Conservation (phyloP, 495 filamentous ascomycete genomes). For the Penicillium riverlandense region DNA sequence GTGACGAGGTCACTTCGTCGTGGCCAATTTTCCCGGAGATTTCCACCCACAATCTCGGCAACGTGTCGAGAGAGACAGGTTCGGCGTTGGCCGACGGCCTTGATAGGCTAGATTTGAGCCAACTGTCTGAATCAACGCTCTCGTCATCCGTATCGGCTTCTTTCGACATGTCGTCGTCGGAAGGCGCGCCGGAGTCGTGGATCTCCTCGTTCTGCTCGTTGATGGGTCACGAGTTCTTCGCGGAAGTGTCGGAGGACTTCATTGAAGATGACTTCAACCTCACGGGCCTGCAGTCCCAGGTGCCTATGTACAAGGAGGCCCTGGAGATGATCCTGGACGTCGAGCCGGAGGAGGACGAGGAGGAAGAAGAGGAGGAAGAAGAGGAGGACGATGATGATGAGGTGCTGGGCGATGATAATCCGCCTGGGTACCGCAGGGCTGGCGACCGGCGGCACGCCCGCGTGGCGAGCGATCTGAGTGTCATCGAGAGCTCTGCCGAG, state of each 20-base stretch:
- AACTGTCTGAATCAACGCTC: constrained; percentile 43
- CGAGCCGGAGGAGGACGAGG: constrained; percentile 87
- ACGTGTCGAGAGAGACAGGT: constrained; percentile 46
- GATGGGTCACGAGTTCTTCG: constrained; percentile 96
- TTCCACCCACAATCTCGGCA: constrained; percentile 31
- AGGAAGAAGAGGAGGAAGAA: constrained; percentile 67
- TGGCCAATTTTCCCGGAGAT: constrained; percentile 6
- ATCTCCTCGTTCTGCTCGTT: constrained; percentile 94
- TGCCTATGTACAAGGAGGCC: constrained; percentile 98
- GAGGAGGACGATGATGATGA: constrained; percentile 77
- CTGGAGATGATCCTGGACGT: constrained; percentile 97
- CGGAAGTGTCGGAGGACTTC: constrained; percentile 96
- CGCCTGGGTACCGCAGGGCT: constrained; percentile 48
- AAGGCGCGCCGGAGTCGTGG: constrained; percentile 87
- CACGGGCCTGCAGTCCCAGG: constrained; percentile 88
- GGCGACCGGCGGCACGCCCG: constrained; percentile 73
- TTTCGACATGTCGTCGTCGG: constrained; percentile 61
- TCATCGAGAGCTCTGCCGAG: constrained; percentile 95
- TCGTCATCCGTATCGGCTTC: constrained; percentile 41
- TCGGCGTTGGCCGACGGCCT: constrained; percentile 47
- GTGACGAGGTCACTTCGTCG: constrained; percentile 21
- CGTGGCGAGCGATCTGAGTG: constrained; percentile 82
- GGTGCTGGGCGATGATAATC: constrained; percentile 59
- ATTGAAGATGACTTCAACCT: constrained; percentile 99
- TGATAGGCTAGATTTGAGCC: constrained; percentile 45